Base-by-base conservation (phyloP, 257 asterid species). In the Lithospermum erythrorhizon region DNA sequence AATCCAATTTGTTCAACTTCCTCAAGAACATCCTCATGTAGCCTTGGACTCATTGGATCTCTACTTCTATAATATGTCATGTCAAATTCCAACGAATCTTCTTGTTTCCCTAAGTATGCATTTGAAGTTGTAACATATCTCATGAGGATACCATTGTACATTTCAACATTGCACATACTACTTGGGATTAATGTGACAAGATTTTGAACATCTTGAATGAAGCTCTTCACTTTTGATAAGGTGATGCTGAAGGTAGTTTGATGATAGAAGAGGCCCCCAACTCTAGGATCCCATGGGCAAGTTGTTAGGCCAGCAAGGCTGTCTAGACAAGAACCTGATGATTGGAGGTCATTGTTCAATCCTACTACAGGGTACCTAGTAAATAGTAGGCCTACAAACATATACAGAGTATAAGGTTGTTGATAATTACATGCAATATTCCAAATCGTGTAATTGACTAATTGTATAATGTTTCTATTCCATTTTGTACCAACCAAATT, bases 241-340 rank as follows among this genome's bases (percentile, higher is more conserved):
- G 37, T 41, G 19, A 64, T 54, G 54, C 41, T 64, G 21, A 64
- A n/a, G 1, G 37, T 3, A 9, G 61, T 64, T 35, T 64, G 61
- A 30, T 30, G 58, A 32, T n/a, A n/a, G n/a, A 20, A 54, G 10
- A 48, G 49, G 19, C 61, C 68, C 3, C 56, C 56, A 11, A 54
- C 45, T 64, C 25, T 54, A 13, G 68, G 61, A 35, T 64, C 61
- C 68, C 68, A 64, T 55, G 68, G 61, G 25, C 68, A 64, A 6
- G 68, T 51, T 21, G 68, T 64, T 54, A 14, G 53, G 21, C 56
- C 41, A 1, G 53, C 32, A 20, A 49, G 37, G 55, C 61, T 64
- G 17, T 64, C 61, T 6, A 64, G 61, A 53, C 68, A 64, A 16
- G 58, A n/a, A 16, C 61, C 68, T 30, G 68, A 64, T 35, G 68